These are phyloP conservation scores for Pseudogymnoascus sp. DNA, from an alignment of 2,329 filamentous ascomycete species.

Conservation along the genomic window DNA sequence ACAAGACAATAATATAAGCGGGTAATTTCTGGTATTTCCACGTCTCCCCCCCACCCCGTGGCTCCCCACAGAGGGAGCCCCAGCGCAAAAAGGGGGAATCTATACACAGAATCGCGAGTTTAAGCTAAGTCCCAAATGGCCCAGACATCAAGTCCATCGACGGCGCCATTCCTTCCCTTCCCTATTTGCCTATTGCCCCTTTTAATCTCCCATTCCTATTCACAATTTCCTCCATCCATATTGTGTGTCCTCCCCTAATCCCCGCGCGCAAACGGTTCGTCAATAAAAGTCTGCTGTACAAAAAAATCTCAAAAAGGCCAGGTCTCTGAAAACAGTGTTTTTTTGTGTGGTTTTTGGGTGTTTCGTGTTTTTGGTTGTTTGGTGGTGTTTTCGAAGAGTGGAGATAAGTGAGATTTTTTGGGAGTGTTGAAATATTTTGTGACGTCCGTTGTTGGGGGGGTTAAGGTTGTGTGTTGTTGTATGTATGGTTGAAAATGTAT, in stretches of 20 bases:
- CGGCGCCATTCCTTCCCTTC: not conserved
- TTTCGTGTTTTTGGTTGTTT: not conserved
- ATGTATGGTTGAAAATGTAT: not conserved
- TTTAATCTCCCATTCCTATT: not conserved
- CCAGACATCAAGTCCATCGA: conserved; percentile 2
- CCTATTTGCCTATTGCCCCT: not conserved
- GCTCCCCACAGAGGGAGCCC: not conserved
- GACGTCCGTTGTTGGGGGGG: conserved; percentile 2
- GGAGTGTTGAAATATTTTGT: not conserved
- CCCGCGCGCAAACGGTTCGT: not conserved
- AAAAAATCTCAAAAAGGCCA: not conserved
- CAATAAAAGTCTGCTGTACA: not conserved
- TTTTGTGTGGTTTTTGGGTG: not conserved
- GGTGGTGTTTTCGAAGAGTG: not conserved
- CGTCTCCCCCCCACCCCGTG: conserved; percentile 23
- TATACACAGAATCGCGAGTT: conserved; percentile 59
- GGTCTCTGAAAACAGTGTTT: not conserved
- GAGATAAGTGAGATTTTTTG: not conserved
- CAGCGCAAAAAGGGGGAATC: conserved; percentile 32
- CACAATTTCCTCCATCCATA: not conserved
- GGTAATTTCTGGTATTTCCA: conserved; percentile 59
- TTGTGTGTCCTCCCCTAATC: not conserved
- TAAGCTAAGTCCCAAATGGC: conserved; percentile 29
- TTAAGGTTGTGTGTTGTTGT: not conserved
- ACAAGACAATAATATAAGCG: conserved; percentile 35